phyloP scores from a whole-genome alignment of 2,329 filamentous ascomycete genomes.

The Aspergillus felis region DNA sequence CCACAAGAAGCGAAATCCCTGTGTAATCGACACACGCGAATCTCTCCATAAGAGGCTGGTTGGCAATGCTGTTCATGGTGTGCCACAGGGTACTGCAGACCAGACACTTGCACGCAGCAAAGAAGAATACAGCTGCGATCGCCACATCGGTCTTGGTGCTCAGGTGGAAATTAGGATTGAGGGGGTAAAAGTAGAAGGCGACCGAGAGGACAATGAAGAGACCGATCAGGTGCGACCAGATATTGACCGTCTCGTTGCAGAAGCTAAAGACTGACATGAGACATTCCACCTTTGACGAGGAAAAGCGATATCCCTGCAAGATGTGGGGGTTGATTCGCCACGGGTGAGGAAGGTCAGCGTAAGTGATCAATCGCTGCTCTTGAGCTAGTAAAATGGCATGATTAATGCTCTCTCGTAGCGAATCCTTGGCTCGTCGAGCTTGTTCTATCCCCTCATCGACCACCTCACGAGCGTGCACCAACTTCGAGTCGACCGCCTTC shows the following conservation, averaged over 20 bases:
- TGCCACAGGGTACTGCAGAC: slow-evolving; percentile 97
- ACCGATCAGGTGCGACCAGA: slow-evolving; percentile 92
- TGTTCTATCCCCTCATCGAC: slow-evolving; percentile 78
- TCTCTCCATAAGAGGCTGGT: slow-evolving; percentile 82
- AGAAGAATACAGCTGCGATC: slow-evolving; percentile 92
- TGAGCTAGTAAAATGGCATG: slow-evolving; percentile 70
- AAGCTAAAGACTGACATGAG: slow-evolving; percentile 76
- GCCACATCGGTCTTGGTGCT: slow-evolving; percentile 85
- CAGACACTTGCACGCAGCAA: slow-evolving; percentile 90
- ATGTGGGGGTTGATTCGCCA: slow-evolving; percentile 98
- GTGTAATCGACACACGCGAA: slow-evolving; percentile 99
- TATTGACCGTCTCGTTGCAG: slow-evolving; percentile 94
- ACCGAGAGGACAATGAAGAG: slow-evolving; percentile 82
- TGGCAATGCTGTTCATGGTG: slow-evolving; percentile 95
- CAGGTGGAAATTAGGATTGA: slow-evolving; percentile 76
- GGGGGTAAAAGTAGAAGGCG: slow-evolving; percentile 94
- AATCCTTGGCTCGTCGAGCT: slow-evolving; percentile 76
- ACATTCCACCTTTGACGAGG: slow-evolving; percentile 84
- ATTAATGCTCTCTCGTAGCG: slow-evolving; percentile 79
- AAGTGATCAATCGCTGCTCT: slow-evolving; percentile 77
- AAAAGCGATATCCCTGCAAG: slow-evolving; percentile 85
- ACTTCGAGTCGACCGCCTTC: slow-evolving; percentile 73
- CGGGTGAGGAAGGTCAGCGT: slow-evolving; percentile 83
- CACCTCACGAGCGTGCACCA: slow-evolving; percentile 69
- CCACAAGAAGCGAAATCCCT: slow-evolving; percentile 86